A percentile compares a stretch with the other conserved stretches of the same genome.
These are phyloP conservation scores for Erythrophleum fordii DNA, from an alignment of 306 rosid species.

Conservation along the genomic window DNA sequence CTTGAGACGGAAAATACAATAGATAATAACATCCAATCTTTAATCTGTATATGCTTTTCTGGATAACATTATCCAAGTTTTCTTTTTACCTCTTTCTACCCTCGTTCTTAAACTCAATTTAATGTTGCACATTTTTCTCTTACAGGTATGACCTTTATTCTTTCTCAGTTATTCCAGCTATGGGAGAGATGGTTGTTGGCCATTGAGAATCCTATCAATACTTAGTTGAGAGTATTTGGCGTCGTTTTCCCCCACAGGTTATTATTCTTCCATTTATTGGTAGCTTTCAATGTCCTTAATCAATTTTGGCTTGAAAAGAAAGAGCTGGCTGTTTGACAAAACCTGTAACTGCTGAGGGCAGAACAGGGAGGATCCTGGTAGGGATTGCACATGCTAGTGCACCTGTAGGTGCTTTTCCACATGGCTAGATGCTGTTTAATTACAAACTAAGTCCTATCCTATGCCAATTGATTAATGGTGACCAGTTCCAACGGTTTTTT, in stretches of 20 bases:
- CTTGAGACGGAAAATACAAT: conserved; percentile 31
- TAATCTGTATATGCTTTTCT: background rate
- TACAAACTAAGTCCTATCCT: background rate
- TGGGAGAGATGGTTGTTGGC: conserved; percentile 84
- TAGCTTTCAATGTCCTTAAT: conserved; percentile 22
- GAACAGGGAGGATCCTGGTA: background rate
- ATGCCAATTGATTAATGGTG: background rate
- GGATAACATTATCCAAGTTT: conserved; percentile 4
- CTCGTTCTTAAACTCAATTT: conserved; percentile 26
- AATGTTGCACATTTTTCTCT: conserved; percentile 39
- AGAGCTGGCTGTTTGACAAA: background rate
- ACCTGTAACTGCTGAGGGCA: background rate
- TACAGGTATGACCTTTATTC: conserved; percentile 83
- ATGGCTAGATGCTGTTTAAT: conserved; percentile 11
- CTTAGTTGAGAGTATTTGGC: conserved; percentile 91
- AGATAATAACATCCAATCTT: background rate
- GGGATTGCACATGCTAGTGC: conserved; percentile 13
- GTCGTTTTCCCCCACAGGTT: conserved; percentile 94
- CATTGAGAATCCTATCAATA: conserved; percentile 91
- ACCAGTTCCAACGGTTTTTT: background rate
- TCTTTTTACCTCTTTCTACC: background rate
- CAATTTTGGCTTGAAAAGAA: conserved; percentile 10
- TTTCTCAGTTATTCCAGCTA: conserved; percentile 71
- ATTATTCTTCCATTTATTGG: conserved; percentile 28
- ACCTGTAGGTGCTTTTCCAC: conserved; percentile 1